A percentile compares a stretch with the other conserved stretches of the same genome.
phyloP scores from a whole-genome alignment of 1,284 basidiomycete genomes.

The Cryptococcus depauperatus region DNA sequence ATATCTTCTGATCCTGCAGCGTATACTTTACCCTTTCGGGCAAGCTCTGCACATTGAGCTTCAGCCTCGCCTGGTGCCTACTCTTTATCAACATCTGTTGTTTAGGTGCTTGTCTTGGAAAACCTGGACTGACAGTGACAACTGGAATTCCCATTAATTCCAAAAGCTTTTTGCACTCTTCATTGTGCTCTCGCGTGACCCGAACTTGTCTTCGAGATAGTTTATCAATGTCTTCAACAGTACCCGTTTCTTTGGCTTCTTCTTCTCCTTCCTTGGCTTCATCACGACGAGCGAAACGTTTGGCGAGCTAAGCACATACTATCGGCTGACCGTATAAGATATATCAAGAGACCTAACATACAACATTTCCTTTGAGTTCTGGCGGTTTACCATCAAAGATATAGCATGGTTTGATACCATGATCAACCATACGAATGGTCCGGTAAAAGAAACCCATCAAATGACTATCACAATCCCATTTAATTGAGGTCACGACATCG shows the following conservation, averaged over 20 bases:
- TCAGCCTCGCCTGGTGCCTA: slow-evolving; percentile 97
- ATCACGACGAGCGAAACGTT: slow-evolving; percentile 82
- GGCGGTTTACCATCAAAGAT: slow-evolving; percentile 99
- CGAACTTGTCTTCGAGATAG: slow-evolving; percentile 86
- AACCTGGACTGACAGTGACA: slow-evolving; percentile 64
- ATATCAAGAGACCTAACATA: slow-evolving; percentile 48
- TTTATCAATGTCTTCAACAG: slow-evolving; percentile 83
- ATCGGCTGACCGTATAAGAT: not conserved
- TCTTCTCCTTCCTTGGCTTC: slow-evolving; percentile 91
- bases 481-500: not conserved
- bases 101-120: too few relatives aligned
- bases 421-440: slow-evolving; percentile 96
- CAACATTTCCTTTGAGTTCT: slow-evolving; percentile 91
- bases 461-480: slow-evolving; percentile 53
- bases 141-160: slow-evolving; percentile 96
- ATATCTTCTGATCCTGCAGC: slow-evolving; percentile 98
- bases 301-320: slow-evolving; percentile 60
- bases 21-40: slow-evolving; percentile 89
- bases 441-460: slow-evolving; percentile 98
- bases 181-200: slow-evolving; percentile 93
- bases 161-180: slow-evolving; percentile 82
- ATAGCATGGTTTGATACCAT: slow-evolving; percentile 96
- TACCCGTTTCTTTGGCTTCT: slow-evolving; percentile 92
- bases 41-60: slow-evolving; percentile 96
- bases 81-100: not conserved